Evolutionary conservation across 2,329 filamentous ascomycete genomes (phyloP), one percentile per base, ranked within the genome.

Genomic region (Diaporthe ilicicola): DNA sequence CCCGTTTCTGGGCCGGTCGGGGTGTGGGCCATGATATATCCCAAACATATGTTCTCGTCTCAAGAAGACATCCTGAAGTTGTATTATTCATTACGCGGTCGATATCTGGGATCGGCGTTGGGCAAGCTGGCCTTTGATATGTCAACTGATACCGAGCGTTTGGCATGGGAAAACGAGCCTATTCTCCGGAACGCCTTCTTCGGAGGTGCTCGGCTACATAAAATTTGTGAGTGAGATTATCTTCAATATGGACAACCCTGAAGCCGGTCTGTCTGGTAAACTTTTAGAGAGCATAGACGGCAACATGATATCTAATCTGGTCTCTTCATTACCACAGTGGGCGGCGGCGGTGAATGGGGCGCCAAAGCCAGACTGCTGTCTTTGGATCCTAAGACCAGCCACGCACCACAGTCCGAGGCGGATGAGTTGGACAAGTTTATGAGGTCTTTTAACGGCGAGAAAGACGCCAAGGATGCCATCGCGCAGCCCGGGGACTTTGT

Each of bases 271-370:
- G 17, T 48, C 13, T 34, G n/a, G 12, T 12, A 24, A 29, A 24
- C 17, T 46, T 2, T n/a, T n/a, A n/a, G n/a, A 48, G 34, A 17
- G 2, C 15, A 62, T 46, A 39, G 37, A 27, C 19, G 19, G 10
- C 34, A 19, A 10, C 8, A 39, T 62, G 44, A 50, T 64, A 4
- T 24, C 44, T 64, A 19, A 64, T 44, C 6, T 12, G 19, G 17
- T 50, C 27, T 37, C 9, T 24, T 50, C 13, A 37, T 50, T 50
- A 3, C 39, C 67, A 80, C 84, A 86, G 88, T 95, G 73, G 94
- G 93, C 76, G 94, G 94, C 5, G 94, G 94, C 55, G 94, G 94
- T 51, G 94, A 94, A 24, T 97, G 94, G 94, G 94, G 94, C 19
- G 84, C 88, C 69, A 96, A 95, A 79, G 90, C 92, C 76, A 94